Evolutionary conservation across 495 filamentous ascomycete genomes (phyloP), one percentile per base, ranked within the genome.

Genomic region (Xanthoparmelia taractica): DNA sequence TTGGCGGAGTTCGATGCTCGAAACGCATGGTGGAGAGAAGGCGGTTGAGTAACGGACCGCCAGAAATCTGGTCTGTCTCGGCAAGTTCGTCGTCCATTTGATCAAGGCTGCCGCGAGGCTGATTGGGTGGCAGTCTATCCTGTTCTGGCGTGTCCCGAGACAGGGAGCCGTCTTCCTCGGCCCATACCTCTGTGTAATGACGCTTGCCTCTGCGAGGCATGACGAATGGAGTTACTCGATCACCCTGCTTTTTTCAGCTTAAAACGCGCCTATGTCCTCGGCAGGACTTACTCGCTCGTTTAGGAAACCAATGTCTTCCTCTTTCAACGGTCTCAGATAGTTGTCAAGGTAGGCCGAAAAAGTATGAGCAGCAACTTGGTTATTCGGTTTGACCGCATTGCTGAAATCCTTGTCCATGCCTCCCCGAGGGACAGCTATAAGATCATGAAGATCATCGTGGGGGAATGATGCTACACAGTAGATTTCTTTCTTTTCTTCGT

Each of bases 291-390:
- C 82, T 60, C 89, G 82, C 73, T 99, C 94, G 66, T 90, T 85
- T 31, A 99, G 74, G 73, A 96, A 99, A 1, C 90, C 91, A 50
- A 96, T 85, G 72, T 99, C 94, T 71, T 99, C 95, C 71, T 99
- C 95, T 18, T 85, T 90, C 66, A 96, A 87, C 0, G 88, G 85
- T 4, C 95, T 88, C 63, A 96, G 91, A 76, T 88, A 97, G 0
- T 93, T 89, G 37, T 99, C 95, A 58, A 93, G 81, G 69, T 90
- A 96, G 27, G 86, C 84, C 18, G 85, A 84, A 72, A 97, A 99
- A 17, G 92, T 95, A 65, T 85, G 88, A 63, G 91, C 90, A 72
- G 85, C 90, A 72, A 96, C 94, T 74, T 97, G 95, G 65, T 93
- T 96, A 12, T 85, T 85, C 12, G 93, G 91, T 71, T 99, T 97